These are phyloP conservation scores for Anthoceros angustus DNA, from an alignment of 225 moss, liverwort and hornwort genomes.

Conservation along the genomic window DNA sequence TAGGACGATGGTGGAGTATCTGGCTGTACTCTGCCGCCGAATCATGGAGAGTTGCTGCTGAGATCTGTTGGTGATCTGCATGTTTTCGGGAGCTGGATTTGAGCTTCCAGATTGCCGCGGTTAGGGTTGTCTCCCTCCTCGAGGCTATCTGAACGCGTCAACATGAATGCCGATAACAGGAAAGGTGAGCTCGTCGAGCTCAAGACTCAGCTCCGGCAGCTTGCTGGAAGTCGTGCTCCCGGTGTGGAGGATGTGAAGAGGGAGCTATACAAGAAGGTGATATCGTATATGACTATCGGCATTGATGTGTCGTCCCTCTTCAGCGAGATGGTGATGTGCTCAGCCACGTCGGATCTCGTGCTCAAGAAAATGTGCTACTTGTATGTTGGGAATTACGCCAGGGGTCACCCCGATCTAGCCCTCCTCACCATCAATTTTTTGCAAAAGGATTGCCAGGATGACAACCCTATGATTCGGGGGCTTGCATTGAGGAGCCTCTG, in stretches of 20 bases:
- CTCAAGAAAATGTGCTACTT: constrained; percentile 99
- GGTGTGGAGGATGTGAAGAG: constrained; percentile 82
- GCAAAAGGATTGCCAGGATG: constrained; percentile 94
- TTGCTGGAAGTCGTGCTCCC: constrained; percentile 83
- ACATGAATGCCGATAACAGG: constrained; percentile 79
- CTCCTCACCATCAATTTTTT: constrained; percentile 96
- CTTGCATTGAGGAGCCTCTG: constrained; percentile 73
- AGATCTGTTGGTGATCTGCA: no score
- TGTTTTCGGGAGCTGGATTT: no score
- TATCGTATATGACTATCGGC: constrained; percentile 91
- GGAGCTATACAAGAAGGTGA: constrained; percentile 94
- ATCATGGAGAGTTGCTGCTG: no score
- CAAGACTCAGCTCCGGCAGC: constrained; percentile 78
- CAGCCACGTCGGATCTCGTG: constrained; percentile 81
- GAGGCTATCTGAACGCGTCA: background rate
- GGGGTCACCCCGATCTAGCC: constrained; percentile 90
- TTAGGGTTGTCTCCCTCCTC: background rate
- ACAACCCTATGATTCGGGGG: constrained; percentile 95
- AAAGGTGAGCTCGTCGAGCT: constrained; percentile 95
- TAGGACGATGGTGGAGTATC: no score
- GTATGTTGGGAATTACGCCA: constrained; percentile 94
- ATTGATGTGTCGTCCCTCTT: constrained; percentile 93
- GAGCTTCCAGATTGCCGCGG: background rate
- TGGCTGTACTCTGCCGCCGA: no score
- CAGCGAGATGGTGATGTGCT: constrained; percentile 98